phyloP scores from a whole-genome alignment of 2,329 filamentous ascomycete genomes.

The Exutisphaerella laricina region DNA sequence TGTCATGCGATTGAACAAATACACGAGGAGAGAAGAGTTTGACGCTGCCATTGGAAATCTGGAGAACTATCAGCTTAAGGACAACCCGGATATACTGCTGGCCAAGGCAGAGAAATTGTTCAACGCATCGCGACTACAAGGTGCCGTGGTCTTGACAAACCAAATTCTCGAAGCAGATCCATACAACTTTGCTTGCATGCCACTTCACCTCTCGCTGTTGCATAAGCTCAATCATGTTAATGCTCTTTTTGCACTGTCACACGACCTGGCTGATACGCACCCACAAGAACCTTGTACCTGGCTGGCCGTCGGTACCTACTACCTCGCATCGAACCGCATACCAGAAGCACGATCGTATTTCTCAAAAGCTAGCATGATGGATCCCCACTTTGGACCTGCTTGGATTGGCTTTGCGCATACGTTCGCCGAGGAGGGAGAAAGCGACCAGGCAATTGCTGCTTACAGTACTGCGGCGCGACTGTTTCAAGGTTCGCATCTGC shows the following conservation, averaged over 20 bases:
- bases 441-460: conserved; percentile 95
- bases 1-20: conserved; percentile 91
- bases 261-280: conserved; percentile 86
- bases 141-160: conserved; percentile 78
- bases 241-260: conserved; percentile 81
- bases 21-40: conserved; percentile 78
- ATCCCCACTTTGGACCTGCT: conserved; percentile 91
- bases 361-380: conserved; percentile 95
- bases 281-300: conserved; percentile 88
- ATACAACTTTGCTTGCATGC: conserved; percentile 84
- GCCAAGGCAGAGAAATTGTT: conserved; percentile 87
- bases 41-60: conserved; percentile 82
- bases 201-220: conserved; percentile 83
- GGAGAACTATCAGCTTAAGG: conserved; percentile 81
- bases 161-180: conserved; percentile 76
- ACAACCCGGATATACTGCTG: conserved; percentile 85
- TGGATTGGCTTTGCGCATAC: conserved; percentile 99
- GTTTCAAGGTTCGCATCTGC: conserved; percentile 94
- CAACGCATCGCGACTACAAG: conserved; percentile 87
- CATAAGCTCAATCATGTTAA: conserved; percentile 85
- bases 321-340: conserved; percentile 81
- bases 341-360: conserved; percentile 94
- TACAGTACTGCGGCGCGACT: conserved; percentile 92
- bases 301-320: conserved; percentile 93
- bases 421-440: conserved; percentile 93